Evolutionary conservation across 306 rosid species (phyloP), one percentile per base, ranked within the genome.

Genomic region (Glycyrrhiza uralensis): DNA sequence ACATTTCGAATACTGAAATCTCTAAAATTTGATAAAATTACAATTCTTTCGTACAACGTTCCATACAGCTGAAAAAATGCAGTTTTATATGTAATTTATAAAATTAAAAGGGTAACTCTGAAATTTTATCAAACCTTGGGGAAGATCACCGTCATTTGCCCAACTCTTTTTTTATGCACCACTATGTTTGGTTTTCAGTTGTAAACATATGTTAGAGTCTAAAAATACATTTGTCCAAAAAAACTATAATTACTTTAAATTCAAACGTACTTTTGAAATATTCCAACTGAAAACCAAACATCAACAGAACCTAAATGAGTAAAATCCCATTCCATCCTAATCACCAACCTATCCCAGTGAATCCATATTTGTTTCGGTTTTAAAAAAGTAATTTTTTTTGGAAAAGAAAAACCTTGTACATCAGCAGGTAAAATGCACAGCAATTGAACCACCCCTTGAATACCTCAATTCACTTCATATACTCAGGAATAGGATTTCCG

Each of bases 401-500:
- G 47, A 32, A 45, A 46, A 9, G 4, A 57, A 19, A 36, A 59
- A 72, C 4, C 49, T 24, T 41, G 22, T 28, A 45, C 22, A 20
- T 33, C 19, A 57, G 54, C 36, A 19, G 33, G 54, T 33, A 57
- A 71, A 64, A 39, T 13, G 32, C 58, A n/a, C 23, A 45, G 18
- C 65, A 54, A 35, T 33, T 45, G 13, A 74, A 41, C 66, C 23
- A 58, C 19, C 50, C 54, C 60, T 29, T 54, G 28, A 41, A 32
- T 11, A 39, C 67, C 44, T 14, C 32, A 4, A 32, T 17, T 17
- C 68, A 32, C 38, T 44, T 17, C 62, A 49, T 58, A 66, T 44
- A 32, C 41, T 89, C 83, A 85, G 62, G 69, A 77, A 80, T 85
- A 85, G 62, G 69, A 77, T 82, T 85, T 91, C 46, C 36, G 82